These are phyloP conservation scores for Erythrophleum fordii DNA, from an alignment of 306 rosid genomes.

Conservation along the genomic window DNA sequence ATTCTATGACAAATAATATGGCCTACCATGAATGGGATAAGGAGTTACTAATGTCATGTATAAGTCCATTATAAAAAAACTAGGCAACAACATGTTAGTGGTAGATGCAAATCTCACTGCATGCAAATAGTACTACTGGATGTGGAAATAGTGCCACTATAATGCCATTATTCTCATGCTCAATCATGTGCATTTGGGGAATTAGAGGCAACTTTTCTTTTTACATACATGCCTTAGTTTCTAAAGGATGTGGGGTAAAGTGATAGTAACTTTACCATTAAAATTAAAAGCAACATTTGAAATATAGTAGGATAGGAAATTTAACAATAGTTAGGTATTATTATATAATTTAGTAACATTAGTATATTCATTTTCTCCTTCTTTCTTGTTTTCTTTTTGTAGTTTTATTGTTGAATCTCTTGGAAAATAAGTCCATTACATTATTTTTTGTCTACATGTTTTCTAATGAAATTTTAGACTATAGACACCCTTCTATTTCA, in stretches of 20 bases:
- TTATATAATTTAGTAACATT: background rate
- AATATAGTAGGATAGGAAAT: background rate
- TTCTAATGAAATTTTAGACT: background rate
- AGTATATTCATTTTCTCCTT: slow-evolving; percentile 36
- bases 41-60: background rate
- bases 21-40: background rate
- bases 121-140: background rate
- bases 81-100: background rate
- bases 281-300: background rate
- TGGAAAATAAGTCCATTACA: slow-evolving; percentile 21
- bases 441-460: too few relatives aligned
- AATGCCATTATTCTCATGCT: background rate
- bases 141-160: background rate
- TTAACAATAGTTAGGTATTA: background rate
- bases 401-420: slow-evolving; percentile 19
- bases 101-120: slow-evolving; percentile 25
- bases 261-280: background rate
- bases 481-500: background rate
- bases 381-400: background rate
- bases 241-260: background rate
- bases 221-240: background rate
- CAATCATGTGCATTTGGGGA: slow-evolving; percentile 8
- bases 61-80: too few relatives aligned
- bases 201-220: slow-evolving; percentile 19
- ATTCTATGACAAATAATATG: too few relatives aligned